Evolutionary conservation across 1,284 basidiomycete species (phyloP), one percentile per base, ranked within the genome.

Genomic region (Malassezia dermatis): DNA sequence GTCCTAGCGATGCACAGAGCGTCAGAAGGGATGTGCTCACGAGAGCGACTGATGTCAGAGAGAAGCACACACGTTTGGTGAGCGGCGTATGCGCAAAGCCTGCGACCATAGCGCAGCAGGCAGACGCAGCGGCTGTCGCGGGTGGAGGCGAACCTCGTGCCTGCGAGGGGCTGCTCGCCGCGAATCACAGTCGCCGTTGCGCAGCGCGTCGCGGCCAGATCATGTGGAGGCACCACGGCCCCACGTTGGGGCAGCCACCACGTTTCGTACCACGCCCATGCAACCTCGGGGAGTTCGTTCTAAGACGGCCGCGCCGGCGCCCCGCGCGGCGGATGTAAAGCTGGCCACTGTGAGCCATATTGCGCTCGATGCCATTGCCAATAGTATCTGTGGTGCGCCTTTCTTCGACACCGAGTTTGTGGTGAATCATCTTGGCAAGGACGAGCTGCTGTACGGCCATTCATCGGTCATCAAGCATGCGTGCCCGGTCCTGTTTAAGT

Each of bases 361-460:
- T 2, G 43, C 54, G 12, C 44, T 56, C 10, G 54, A 56, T 30
- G 54, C 54, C 11, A 51, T 56, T 30, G 48, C 54, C 15, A 42
- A 42, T 13, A 44, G 48, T 2, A 56, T 56, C 19, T 46, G 35
- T 32, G 54, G 54, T 10, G 21, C 49, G 8, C 54, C 54, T 0
- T 56, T 56, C 37, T 30, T 37, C 21, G 54, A 56, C 48, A 56
- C 54, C 11, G 54, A 56, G 43, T 51, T 56, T 32, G 19, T 51
- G 13, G 54, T 56, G 42, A 24, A n/a, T 11, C 54, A 51, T 24
- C 44, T 51, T 12, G 48, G 54, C 43, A 39, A 35, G 31, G 54
- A 56, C 40, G 42, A 56, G 37, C n/a, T 32, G n/a, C 19, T 56
- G 11, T 56, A 27, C 13, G 28, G 27, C 40, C 54, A 56, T 48